phyloP scores from a whole-genome alignment of 2,329 filamentous ascomycete species.

The Paracoccidioides lutzii region DNA sequence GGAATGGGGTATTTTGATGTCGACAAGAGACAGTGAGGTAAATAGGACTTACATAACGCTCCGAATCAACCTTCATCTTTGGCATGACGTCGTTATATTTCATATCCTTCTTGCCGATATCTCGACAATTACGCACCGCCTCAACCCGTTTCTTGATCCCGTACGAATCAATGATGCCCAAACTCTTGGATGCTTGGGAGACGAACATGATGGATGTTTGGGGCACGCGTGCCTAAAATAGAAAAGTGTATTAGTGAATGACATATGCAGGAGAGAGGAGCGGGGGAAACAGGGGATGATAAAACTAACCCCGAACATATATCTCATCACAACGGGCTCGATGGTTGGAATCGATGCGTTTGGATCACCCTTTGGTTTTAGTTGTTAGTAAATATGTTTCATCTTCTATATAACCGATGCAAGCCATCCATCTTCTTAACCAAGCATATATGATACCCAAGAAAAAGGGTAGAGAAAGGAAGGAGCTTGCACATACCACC shows the following conservation, averaged over 20 bases:
- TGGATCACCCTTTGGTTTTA: conserved; percentile 50
- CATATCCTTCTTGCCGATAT: conserved; percentile 74
- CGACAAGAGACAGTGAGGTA: neutral
- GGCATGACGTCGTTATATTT: conserved; percentile 75
- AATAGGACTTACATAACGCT: conserved; percentile 52
- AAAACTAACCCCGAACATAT: conserved; percentile 59
- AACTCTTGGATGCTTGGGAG: conserved; percentile 55
- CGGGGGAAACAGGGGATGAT: neutral
- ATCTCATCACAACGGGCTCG: conserved; percentile 68
- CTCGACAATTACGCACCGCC: conserved; percentile 62
- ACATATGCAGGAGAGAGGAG: neutral
- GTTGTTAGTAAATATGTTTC: neutral
- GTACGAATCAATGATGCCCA: conserved; percentile 57
- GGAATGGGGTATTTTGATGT: no score
- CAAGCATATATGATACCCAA: neutral
- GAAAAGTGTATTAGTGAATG: neutral
- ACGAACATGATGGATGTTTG: conserved; percentile 70
- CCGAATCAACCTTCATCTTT: conserved; percentile 81
- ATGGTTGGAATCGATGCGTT: conserved; percentile 80
- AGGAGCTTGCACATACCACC: conserved; percentile 49
- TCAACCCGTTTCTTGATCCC: conserved; percentile 67
- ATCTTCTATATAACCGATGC: neutral
- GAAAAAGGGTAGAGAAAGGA: neutral
- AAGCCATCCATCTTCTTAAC: neutral
- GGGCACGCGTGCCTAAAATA: conserved; percentile 47